These are phyloP conservation scores for Schwanniomyces occidentalis DNA, from an alignment of 805 yeast genomes.

Conservation along the genomic window DNA sequence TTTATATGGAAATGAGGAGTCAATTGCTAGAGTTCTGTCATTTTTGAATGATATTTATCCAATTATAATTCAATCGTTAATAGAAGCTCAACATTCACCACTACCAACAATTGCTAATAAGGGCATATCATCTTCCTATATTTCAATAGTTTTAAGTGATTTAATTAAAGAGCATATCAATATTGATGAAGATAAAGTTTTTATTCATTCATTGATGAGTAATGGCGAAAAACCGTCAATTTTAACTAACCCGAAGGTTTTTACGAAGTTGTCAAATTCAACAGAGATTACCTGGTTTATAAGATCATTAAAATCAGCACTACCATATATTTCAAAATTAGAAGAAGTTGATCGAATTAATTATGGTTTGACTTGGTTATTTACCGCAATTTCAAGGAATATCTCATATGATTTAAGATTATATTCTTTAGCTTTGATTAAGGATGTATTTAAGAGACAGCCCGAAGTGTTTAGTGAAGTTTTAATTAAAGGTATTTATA, in stretches of 20 bases:
- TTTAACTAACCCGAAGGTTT: conserved; percentile 47
- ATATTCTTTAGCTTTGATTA: conserved; percentile 31
- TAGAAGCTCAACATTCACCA: conserved; percentile 53
- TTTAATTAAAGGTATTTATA: conserved; percentile 44
- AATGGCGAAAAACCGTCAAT: conserved; percentile 50
- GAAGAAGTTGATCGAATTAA: conserved; percentile 15
- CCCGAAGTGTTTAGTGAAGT: conserved; percentile 37
- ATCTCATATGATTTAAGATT: conserved; percentile 36
- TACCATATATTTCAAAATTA: conserved; percentile 14
- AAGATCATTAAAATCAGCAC: conserved; percentile 41
- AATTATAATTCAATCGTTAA: conserved; percentile 25
- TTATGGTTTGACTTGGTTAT: conserved; percentile 53
- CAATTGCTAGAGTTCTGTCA: conserved; percentile 16
- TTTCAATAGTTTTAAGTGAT: conserved; percentile 31
- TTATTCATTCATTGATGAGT: conserved; percentile 33
- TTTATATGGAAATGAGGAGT: conserved; percentile 15
- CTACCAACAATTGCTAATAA: conserved; percentile 52
- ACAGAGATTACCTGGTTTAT: conserved; percentile 56
- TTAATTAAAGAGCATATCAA: conserved; percentile 13
- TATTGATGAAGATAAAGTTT: conserved; percentile 24
- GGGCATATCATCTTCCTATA: conserved; percentile 56
- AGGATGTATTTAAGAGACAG: conserved; percentile 21
- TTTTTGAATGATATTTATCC: conserved; percentile 18
- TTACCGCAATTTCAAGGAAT: conserved; percentile 42
- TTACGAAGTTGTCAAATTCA: conserved; percentile 46